Conservation (phyloP, 1,139 yeast species). For the Yamadazyma dendronema region DNA sequence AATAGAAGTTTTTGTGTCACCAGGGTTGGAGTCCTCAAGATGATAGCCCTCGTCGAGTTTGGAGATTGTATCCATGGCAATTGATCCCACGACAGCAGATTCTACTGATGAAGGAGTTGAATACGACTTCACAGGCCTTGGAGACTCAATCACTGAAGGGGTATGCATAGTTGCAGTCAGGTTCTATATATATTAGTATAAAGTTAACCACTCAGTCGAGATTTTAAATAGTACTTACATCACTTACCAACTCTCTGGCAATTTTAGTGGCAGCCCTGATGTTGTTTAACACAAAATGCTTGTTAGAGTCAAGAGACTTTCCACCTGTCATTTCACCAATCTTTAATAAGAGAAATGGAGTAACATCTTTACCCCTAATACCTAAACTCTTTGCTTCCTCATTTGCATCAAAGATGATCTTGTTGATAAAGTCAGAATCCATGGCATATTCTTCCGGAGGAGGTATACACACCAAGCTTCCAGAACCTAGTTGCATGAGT, state of each 20-base stretch:
- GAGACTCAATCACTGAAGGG: no score
- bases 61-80: slow-evolving; percentile 73
- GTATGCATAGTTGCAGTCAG: neutral
- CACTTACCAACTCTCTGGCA: slow-evolving; percentile 51
- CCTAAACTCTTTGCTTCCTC: slow-evolving; percentile 52
- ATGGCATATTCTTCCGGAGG: slow-evolving; percentile 69
- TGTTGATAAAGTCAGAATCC: slow-evolving; percentile 49
- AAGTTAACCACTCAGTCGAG: neutral
- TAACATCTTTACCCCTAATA: slow-evolving; percentile 67
- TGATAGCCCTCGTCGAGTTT: slow-evolving; percentile 28
- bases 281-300: slow-evolving; percentile 75
- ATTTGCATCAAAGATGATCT: slow-evolving; percentile 59
- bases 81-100: slow-evolving; percentile 63
- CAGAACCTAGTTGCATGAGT: slow-evolving; percentile 55
- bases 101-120: slow-evolving; percentile 8
- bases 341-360: slow-evolving; percentile 71
- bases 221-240: slow-evolving; percentile 6
- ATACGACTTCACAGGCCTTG: no score
- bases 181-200: slow-evolving; percentile 9
- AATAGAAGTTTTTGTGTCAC: slow-evolving; percentile 50
- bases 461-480: slow-evolving; percentile 78
- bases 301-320: slow-evolving; percentile 65
- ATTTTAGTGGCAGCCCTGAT: slow-evolving; percentile 68
- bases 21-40: slow-evolving; percentile 73
- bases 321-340: slow-evolving; percentile 71